Conservation (phyloP, 1,139 yeast species). For the Pichia sp. region DNA sequence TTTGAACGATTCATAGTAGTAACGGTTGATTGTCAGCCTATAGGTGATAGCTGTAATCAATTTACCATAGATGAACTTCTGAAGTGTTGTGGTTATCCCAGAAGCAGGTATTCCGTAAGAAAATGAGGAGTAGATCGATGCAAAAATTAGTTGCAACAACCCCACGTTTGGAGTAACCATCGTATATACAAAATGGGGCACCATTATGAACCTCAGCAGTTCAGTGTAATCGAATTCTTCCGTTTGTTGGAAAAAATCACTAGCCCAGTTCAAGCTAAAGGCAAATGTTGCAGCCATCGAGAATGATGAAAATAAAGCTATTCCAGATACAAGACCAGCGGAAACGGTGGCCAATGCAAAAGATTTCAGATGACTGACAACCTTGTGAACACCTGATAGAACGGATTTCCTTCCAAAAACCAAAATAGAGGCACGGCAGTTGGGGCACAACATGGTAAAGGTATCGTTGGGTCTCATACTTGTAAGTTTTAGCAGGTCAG, state of each 20-base stretch:
- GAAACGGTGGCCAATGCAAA: not conserved
- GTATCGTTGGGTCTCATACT: not conserved
- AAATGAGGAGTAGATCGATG: not conserved
- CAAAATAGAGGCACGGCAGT: not conserved
- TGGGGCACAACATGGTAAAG: not conserved
- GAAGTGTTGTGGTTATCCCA: not conserved
- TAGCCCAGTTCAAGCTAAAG: not conserved
- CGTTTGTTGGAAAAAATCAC: not conserved
- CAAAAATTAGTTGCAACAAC: not conserved
- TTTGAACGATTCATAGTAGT: constrained; percentile 7
- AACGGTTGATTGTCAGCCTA: constrained; percentile 6
- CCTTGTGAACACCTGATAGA: not conserved
- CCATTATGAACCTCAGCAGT: not conserved
- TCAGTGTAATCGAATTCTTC: not conserved
- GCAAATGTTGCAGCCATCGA: not conserved
- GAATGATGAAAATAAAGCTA: not conserved
- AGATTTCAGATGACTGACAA: not conserved
- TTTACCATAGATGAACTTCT: constrained; percentile 1
- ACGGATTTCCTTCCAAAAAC: not conserved
- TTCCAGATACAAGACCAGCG: not conserved
- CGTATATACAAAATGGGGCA: constrained; percentile 8
- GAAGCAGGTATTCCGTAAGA: constrained; percentile 1
- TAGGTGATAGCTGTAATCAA: not conserved
- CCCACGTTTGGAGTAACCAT: constrained; percentile 7
- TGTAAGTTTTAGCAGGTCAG: not conserved